Base-by-base conservation (phyloP, 768 basidiomycete genomes). In the Panaeolus papilionaceus region DNA sequence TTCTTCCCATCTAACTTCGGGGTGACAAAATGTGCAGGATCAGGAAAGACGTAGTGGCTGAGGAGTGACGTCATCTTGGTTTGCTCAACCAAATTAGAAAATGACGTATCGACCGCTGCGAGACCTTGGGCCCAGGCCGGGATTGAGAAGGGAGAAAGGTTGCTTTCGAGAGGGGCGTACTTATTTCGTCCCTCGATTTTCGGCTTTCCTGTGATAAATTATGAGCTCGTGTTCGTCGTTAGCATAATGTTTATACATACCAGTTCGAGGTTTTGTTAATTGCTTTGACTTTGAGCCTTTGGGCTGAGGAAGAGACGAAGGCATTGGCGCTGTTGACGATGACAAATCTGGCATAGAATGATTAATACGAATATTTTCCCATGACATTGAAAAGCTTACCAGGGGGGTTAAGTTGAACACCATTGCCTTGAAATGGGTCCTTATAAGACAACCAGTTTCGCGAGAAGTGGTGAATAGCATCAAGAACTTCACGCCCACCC, bases 381-480 rank as follows among this genome's bases (percentile, higher is more conserved):
- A 39, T 39, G 38, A 39, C 12, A 2, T 39, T 39, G 38, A 12
- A 8, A 39, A 39, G 12, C 38, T 39, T 12, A 39, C 38, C 38
- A 39, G 38, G 38, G 38, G 38, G 38, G 12, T 39, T 39, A 39
- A 18, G 16, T 64, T 45, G 37, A 64, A 20, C 40, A 10, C 10
- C 14, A 2, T 65, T 65, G 8, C 6, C 64, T 37, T 33, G 7
- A 51, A 54, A 65, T 37, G 64, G 64, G n/a, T 65, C 64, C 44
- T 65, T 65, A n/a, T 51, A 54, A 3, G 40, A 23, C 10, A 26
- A 51, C 49, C 20, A n/a, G n/a, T 37, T 39, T 49, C 26, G 64
- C 37, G 64, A n/a, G 58, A 58, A 65, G 7, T 39, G n/a, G 28
- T 65, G 49, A 51, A 65, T 23, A 38, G 64, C 64, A 26, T 58